Evolutionary conservation across 768 basidiomycete species (phyloP).

Genomic region (Boletus vinaceobasis): DNA sequence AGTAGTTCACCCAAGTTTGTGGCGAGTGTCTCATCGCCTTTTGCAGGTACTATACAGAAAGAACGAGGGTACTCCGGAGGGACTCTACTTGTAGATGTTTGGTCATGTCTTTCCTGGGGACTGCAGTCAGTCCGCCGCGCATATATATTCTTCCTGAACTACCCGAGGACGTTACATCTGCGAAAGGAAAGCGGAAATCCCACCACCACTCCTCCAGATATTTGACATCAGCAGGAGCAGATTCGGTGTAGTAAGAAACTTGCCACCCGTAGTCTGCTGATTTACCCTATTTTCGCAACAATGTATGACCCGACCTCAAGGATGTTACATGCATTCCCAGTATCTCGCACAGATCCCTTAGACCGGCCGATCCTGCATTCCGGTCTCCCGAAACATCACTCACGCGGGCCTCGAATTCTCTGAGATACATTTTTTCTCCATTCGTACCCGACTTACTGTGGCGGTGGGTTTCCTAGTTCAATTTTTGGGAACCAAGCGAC

Average conservation of each 20-base stretch:
- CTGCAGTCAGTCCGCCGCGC: neutral
- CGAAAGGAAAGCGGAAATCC: neutral
- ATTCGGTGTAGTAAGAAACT: neutral
- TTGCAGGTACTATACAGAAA: slow-evolving; percentile 84
- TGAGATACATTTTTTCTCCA: neutral
- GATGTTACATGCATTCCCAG: neutral
- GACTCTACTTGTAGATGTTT: slow-evolving; percentile 65
- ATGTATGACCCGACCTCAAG: neutral
- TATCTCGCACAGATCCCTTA: too few relatives aligned
- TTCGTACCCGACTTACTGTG: neutral
- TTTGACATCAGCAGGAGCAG: too few relatives aligned
- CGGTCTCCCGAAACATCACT: neutral
- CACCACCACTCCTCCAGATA: neutral
- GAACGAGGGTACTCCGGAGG: slow-evolving; percentile 95
- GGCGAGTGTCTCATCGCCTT: slow-evolving; percentile 9
- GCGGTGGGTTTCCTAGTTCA: neutral
- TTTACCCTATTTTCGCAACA: neutral
- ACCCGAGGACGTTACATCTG: neutral
- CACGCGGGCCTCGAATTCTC: neutral
- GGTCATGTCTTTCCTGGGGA: slow-evolving; percentile 4
- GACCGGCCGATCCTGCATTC: neutral
- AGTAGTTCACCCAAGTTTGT: slow-evolving; percentile 9
- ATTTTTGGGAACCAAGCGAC: neutral
- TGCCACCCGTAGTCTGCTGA: neutral
- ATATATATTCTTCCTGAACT: neutral